Evolutionary conservation across 306 rosid species (phyloP).

Genomic region (Prunus mume): DNA sequence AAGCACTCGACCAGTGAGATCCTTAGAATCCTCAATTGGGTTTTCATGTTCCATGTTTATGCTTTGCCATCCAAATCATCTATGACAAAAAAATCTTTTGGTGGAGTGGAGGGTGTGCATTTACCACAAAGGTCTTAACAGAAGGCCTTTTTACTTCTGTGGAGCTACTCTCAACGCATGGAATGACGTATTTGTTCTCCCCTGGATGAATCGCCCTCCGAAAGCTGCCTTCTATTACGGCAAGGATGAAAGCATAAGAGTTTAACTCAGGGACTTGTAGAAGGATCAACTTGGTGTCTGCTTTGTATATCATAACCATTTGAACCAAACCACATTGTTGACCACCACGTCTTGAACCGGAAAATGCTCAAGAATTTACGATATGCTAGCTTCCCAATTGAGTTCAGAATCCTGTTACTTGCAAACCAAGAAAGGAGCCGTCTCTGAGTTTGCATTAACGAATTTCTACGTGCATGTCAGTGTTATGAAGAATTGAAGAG

Average conservation of each 20-base stretch:
- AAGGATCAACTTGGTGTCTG: constrained; percentile 75
- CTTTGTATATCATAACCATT: constrained; percentile 62
- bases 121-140: constrained; percentile 47
- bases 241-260: constrained; percentile 53
- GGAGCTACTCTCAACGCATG: constrained; percentile 71
- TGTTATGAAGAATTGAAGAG: too few species aligned
- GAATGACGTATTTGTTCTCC: constrained; percentile 42
- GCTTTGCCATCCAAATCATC: constrained; percentile 85
- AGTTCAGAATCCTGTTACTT: constrained; percentile 43
- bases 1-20: constrained; percentile 50
- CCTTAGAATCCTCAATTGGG: constrained; percentile 49
- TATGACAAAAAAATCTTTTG: constrained; percentile 40
- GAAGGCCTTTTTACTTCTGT: constrained; percentile 45
- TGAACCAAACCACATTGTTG: constrained; percentile 80
- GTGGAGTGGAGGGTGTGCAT: constrained; percentile 54
- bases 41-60: constrained; percentile 50
- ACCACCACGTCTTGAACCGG: constrained; percentile 90
- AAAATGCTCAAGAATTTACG: constrained; percentile 63
- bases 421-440: constrained; percentile 70
- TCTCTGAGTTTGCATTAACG: too few species aligned
- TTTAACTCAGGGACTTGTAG: constrained; percentile 57
- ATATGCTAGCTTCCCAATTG: constrained; percentile 46
- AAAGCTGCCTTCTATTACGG: constrained; percentile 55
- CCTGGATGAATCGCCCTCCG: constrained; percentile 69
- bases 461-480: too few species aligned